Evolutionary conservation across 2,329 filamentous ascomycete species (phyloP), one percentile per base, ranked within the genome.

Genomic region (Calonectria montana): DNA sequence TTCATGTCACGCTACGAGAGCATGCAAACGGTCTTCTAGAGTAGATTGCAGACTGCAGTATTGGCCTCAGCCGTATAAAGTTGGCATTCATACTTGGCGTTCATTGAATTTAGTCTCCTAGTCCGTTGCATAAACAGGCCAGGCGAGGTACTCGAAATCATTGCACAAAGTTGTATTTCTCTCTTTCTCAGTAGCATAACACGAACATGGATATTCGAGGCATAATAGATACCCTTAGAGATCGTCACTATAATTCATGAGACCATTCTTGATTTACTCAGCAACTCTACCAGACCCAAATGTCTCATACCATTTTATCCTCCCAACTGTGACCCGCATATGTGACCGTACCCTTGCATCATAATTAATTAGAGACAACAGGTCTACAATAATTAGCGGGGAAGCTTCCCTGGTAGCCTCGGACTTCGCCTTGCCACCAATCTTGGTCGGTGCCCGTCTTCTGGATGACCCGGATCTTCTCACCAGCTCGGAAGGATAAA

Each of bases 361-460:
- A 13, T 16, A 29, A 50, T 69, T 53, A 71, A 39, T 57, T 66
- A 21, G 59, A 73, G 6, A 37, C 39, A 27, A 69, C 27, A 9
- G 69, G 69, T 16, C 27, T 23, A 25, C 71, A 73, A 23, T 73
- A 73, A 41, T 73, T 73, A n/a, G 71, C 71, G 39, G 71, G 71
- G 41, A 73, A 73, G 37, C 55, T 69, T 23, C 71, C 71, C 35
- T 66, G 59, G 8, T 4, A 37, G 7, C 69, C 69, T 16, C 47
- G 41, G 21, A 73, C 41, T 55, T 73, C 69, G 16, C 71, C 71
- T 65, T 68, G 50, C 71, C 71, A 73, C 71, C 71, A 73, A 25
- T 73, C 71, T 39, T 73, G 71, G 23, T 72, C 70, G 2, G 70
- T 71, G 41, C 59, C 25, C 8, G 70, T 69, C 48, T 64, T 70